Evolutionary conservation across 192 early-diverging fungal genomes (phyloP), one percentile per base, ranked within the genome.

Genomic region (Diversispora epigaea): DNA sequence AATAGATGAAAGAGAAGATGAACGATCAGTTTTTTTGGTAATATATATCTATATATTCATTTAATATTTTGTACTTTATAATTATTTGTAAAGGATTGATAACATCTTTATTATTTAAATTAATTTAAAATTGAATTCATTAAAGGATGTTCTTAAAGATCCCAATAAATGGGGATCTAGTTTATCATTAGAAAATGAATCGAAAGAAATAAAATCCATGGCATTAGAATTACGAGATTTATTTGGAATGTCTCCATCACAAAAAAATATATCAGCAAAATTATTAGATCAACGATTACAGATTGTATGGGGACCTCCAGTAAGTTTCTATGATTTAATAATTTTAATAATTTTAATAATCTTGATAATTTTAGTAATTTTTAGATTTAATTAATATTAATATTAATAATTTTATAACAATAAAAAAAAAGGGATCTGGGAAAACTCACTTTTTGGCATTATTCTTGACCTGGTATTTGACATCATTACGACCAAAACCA

Each of bases 391-490:
- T 49, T 14, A 49, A 49, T 49, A 49, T 49, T 49, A 11, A 49
- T 49, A 49, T 49, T 49, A 49, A 11, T 2, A 49, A 49, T 54
- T 14, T 21, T 22, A 41, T 49, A 60, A 40, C 8, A 8, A 22
- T 11, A 2, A 19, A 6, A 41, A 54, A 61, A 17, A 62, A 86
- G 85, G 85, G 85, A 9, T 86, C 85, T 1, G 85, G 85, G 46
- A 86, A 86, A 58, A 84, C 85, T 0, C 79, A 84, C 21, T 86
- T 86, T 57, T 68, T 86, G 32, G 83, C 85, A 6, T 71, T 86
- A 15, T 80, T 83, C 19, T 66, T 81, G 4, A 54, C 79, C 15
- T 75, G 83, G 71, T 82, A 80, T 47, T 63, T 83, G 21, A 77
- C 77, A n/a, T 73, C 82, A n/a, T 9, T 84, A 17, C 49, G 65